Percentiles rank a stretch among this genome's conserved stretches.
phyloP scores from a whole-genome alignment of 208 protist species.

The Endotrypanum monterogeii region DNA sequence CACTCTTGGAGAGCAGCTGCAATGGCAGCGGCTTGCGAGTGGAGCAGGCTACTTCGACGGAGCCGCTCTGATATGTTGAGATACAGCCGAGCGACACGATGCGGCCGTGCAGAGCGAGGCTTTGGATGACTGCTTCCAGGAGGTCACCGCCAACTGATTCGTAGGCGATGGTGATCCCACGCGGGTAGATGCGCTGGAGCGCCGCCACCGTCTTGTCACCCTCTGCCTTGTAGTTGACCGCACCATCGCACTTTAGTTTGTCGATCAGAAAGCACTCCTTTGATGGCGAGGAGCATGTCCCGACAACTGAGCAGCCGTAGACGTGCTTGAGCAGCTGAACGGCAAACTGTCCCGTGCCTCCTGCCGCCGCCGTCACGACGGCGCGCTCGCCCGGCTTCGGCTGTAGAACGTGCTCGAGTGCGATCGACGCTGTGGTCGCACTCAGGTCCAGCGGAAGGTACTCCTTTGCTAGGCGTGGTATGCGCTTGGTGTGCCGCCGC shows the following conservation, averaged over 20 bases:
- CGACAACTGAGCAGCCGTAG: conserved; percentile 84
- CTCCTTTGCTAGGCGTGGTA: conserved; percentile 46
- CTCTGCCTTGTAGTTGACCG: conserved; percentile 68
- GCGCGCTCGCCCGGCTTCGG: conserved; percentile 74
- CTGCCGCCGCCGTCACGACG: conserved; percentile 87
- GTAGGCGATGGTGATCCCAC: conserved; percentile 89
- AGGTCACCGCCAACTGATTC: conserved; percentile 90
- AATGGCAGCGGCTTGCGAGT: conserved; percentile 53
- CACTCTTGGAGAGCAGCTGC: conserved; percentile 80
- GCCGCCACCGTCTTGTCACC: conserved; percentile 13
- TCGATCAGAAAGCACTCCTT: conserved; percentile 78
- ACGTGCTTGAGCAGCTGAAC: conserved; percentile 88
- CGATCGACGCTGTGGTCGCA: conserved; percentile 87
- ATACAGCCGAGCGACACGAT: conserved; percentile 87
- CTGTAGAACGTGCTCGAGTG: conserved; percentile 70
- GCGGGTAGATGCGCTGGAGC: conserved; percentile 40
- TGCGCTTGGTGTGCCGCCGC: conserved; percentile 47
- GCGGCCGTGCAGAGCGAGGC: conserved; percentile 64
- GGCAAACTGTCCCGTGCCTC: conserved; percentile 91
- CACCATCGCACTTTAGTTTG: conserved; percentile 71
- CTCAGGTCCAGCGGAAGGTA: conserved; percentile 83
- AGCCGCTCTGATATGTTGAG: conserved; percentile 59
- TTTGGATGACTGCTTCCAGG: conserved; percentile 66
- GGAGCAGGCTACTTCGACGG: conserved; percentile 9
- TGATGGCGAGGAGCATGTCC: conserved; percentile 76